Evolutionary conservation across 768 basidiomycete genomes (phyloP), one percentile per base, ranked within the genome.

Genomic region (Astraeus odoratus): DNA sequence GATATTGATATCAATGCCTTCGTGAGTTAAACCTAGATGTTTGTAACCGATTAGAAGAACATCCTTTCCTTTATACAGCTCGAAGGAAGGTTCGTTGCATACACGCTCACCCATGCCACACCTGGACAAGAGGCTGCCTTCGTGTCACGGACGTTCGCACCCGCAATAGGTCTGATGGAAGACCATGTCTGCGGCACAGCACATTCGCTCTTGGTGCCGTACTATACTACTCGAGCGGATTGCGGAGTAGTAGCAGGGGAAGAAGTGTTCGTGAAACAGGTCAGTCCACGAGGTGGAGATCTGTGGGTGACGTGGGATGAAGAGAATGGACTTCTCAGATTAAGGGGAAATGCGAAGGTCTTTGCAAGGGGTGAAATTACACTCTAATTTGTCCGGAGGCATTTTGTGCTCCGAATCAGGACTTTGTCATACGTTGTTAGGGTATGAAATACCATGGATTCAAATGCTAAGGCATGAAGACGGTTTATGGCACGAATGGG

Each of bases 151-250:
- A 72, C 78, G 67, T 77, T 80, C 51, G 61, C 70, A 5, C 75
- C 73, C 6, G 40, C 37, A 1, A 23, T 46, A 7, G 50, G 44
- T 53, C 57, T 41, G 15, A 61, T 61, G 4, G 76, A 78, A 58
- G 77, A 79, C 47, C 67, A 63, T 15, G 76, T 77, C 7, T 78
- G 75, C 47, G 78, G 77, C 12, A 73, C 73, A 29, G 75, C 77
- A 0, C 78, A 80, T 50, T 69, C 69, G 37, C 43, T 78, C 30
- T 46, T 75, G 27, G 64, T 54, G 2, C 76, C 77, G 3, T 78
- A 78, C 48, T 80, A 77, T 73, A 63, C 61, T 18, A 49, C 43
- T 7, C 26, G 31, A n/a, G 23, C 42, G 3, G 20, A 37, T 16
- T 39, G 37, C 24, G 18, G 25, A 20, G 3, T 49, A 5, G 57